Evolutionary conservation across 2,329 filamentous ascomycete species (phyloP).

Genomic region (Paracamarosporium sp.): DNA sequence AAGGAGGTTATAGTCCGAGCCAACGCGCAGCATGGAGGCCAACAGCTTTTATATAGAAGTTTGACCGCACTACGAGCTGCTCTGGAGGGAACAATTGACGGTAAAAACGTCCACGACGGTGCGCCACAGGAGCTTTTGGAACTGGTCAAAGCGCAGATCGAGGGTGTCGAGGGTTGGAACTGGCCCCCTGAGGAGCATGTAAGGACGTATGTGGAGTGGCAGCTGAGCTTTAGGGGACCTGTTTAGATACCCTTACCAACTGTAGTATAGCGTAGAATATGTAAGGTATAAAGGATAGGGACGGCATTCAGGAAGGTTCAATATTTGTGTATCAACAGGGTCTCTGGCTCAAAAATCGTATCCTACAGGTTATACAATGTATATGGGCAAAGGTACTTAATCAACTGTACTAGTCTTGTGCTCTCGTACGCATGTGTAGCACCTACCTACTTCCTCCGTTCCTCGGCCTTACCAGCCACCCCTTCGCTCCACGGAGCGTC

Average conservation of each 20-base stretch:
- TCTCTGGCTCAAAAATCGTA: too few species aligned
- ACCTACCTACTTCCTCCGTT: too few species aligned
- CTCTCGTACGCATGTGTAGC: too few species aligned
- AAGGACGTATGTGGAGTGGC: slow-evolving; percentile 29
- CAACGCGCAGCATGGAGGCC: slow-evolving; percentile 31
- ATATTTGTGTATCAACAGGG: too few species aligned
- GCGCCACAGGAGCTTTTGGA: slow-evolving; percentile 40
- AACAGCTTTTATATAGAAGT: slow-evolving; percentile 35
- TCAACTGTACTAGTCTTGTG: too few species aligned
- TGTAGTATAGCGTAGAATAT: background rate
- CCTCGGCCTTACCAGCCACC: too few species aligned
- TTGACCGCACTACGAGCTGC: slow-evolving; percentile 51
- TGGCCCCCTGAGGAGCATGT: slow-evolving; percentile 54
- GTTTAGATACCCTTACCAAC: too few species aligned
- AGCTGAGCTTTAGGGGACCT: slow-evolving; percentile 15
- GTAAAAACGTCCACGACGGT: slow-evolving; percentile 5
- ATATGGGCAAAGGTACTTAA: too few species aligned
- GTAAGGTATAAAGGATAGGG: background rate
- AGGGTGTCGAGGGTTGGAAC: slow-evolving; percentile 49
- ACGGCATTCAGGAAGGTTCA: background rate
- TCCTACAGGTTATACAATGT: too few species aligned
- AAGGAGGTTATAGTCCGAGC: slow-evolving; percentile 34
- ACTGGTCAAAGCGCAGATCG: slow-evolving; percentile 40
- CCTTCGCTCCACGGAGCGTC: too few species aligned
- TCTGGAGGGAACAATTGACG: slow-evolving; percentile 43